Evolutionary conservation across 148 eudicot species (phyloP).

Genomic region (Linanthus parryae): DNA sequence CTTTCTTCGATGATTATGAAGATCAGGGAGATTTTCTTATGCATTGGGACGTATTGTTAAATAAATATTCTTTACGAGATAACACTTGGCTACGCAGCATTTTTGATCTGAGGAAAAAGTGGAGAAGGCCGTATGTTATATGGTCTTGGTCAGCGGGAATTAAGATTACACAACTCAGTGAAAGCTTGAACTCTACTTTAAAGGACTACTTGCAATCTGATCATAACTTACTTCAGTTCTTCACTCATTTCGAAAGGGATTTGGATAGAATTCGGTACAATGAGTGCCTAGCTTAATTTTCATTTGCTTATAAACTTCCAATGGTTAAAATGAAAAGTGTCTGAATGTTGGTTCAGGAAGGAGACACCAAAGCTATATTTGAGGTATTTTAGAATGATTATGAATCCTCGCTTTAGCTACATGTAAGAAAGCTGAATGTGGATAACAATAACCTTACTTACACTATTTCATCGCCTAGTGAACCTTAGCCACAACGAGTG

Average conservation of each 20-base stretch:
- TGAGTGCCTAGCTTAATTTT: background rate
- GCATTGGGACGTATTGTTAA: background rate
- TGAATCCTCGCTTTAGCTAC: background rate
- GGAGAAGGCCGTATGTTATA: background rate
- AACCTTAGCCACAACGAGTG: background rate
- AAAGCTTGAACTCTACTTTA: no score
- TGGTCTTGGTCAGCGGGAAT: background rate
- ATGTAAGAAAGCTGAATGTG: background rate
- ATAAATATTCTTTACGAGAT: no score
- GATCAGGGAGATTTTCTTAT: background rate
- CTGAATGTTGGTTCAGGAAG: background rate
- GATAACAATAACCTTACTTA: background rate
- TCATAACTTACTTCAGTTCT: background rate
- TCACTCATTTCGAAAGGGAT: background rate
- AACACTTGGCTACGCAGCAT: no score
- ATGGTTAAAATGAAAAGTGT: background rate
- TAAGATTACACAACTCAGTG: no score
- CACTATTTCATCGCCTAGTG: background rate
- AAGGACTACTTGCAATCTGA: no score
- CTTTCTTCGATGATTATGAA: background rate
- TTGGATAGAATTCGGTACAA: background rate
- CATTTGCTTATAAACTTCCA: no score
- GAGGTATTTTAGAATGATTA: conserved; percentile 1
- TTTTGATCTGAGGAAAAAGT: background rate
- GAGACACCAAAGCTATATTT: conserved; percentile 2